A percentile compares a stretch with the other conserved stretches of the same genome.
phyloP scores from a whole-genome alignment of 2,329 filamentous ascomycete species.

The Cladosporium sp. region DNA sequence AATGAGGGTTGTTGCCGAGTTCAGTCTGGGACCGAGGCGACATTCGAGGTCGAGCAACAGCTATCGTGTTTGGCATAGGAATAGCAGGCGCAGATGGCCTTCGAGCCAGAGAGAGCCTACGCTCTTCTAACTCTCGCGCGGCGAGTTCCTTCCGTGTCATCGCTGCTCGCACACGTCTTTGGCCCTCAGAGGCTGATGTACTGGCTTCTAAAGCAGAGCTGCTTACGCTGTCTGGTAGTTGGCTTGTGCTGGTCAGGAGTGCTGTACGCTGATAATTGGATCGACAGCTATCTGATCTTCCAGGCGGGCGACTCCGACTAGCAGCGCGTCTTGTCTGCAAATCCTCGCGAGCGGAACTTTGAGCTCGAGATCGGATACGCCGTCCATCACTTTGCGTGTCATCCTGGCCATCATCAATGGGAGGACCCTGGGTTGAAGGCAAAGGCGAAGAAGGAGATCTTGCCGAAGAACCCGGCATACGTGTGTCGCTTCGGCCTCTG shows the following conservation, averaged over 20 bases:
- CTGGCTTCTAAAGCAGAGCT: too few species aligned
- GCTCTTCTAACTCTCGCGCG: constrained; percentile 81
- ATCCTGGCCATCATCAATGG: neutral
- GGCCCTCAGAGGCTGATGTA: too few species aligned
- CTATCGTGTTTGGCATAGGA: constrained; percentile 62
- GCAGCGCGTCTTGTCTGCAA: constrained; percentile 29
- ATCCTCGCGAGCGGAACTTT: constrained; percentile 13
- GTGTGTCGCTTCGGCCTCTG: constrained; percentile 61
- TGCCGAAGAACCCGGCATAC: constrained; percentile 54
- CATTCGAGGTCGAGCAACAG: constrained; percentile 37
- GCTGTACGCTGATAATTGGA: neutral
- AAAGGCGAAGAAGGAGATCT: constrained; percentile 78
- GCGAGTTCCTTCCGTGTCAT: constrained; percentile 42
- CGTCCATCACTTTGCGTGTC: constrained; percentile 10
- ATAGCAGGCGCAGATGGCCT: constrained; percentile 77
- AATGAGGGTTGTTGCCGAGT: constrained; percentile 43
- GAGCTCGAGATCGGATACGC: neutral
- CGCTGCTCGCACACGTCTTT: neutral
- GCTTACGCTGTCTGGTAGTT: too few species aligned
- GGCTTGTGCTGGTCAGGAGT: too few species aligned
- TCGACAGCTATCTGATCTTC: neutral
- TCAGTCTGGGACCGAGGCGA: constrained; percentile 34
- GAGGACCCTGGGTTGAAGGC: constrained; percentile 37
- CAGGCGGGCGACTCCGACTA: constrained; percentile 14
- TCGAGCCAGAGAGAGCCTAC: constrained; percentile 76